Evolutionary conservation across 164 flowering plant genomes (phyloP), one percentile per base, ranked within the genome.

Genomic region (Annona squamosa): DNA sequence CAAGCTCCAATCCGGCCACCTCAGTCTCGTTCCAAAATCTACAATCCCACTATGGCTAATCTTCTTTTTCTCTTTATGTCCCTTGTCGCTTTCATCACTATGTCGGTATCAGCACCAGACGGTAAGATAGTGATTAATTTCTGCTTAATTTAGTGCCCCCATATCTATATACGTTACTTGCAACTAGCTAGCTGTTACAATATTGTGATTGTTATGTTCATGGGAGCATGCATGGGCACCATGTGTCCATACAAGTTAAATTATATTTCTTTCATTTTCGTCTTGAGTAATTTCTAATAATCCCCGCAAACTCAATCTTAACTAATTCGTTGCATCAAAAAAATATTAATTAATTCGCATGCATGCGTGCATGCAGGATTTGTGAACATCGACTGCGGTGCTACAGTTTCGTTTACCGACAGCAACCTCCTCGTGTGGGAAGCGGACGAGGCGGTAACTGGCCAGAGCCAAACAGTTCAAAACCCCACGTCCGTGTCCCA

Each of bases 321-420:
- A 26, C 37, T 26, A 26, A 26, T 26, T 26, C 37, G 37, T 26
- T 26, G 37, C 37, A 26, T 26, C 37, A 26, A 26, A 26, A 26
- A 26, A 26, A 26, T 26, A 26, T 26, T 26, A 26, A 26, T 26
- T 26, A 26, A 26, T 26, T 26, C 37, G 37, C 37, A 26, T 26
- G 37, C 37, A 41, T 76, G n/a, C n/a, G n/a, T n/a, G n/a, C 46
- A 41, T 76, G 67, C 77, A 84, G 86, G 64, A 45, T 77, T 77
- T 37, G 45, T 77, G 3, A 79, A 76, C 81, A 74, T 84, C 9
- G 80, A 82, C 56, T 84, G 87, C 48, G 87, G 87, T 5, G 46
- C 81, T 6, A 62, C 78, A 2, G 71, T 6, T 6, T 26, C 67
- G 3, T 71, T 56, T 63, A 52, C 16, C 1, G 86, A 84, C 37